Percentiles rank a stretch among this genome's conserved stretches.
Conservation (phyloP, 805 yeast species). For the Nakazawaea peltata region DNA sequence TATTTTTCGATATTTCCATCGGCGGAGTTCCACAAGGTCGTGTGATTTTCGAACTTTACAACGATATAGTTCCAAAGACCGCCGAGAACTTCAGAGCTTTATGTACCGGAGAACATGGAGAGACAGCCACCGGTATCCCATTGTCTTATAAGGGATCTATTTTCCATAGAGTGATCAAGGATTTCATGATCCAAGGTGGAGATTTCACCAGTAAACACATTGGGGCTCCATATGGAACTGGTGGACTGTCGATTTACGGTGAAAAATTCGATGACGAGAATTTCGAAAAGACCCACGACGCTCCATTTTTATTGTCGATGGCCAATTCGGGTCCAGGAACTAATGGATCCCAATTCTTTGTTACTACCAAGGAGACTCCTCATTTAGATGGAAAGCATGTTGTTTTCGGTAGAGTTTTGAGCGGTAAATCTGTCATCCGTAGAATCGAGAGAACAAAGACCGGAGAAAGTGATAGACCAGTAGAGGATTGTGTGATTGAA, state of each 20-base stretch:
- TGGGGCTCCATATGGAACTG: slow-evolving; percentile 50
- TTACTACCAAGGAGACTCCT: slow-evolving; percentile 89
- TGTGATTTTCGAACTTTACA: slow-evolving; percentile 65
- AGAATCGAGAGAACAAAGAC: slow-evolving; percentile 67
- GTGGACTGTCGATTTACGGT: slow-evolving; percentile 79
- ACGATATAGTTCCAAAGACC: slow-evolving; percentile 76
- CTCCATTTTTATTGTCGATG: slow-evolving; percentile 88
- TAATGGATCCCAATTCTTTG: slow-evolving; percentile 92
- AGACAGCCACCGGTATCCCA: slow-evolving; percentile 52
- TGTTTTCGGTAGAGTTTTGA: slow-evolving; percentile 84
- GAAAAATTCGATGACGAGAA: slow-evolving; percentile 89
- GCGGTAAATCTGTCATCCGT: slow-evolving; percentile 77
- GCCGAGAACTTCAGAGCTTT: slow-evolving; percentile 85
- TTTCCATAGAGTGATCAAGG: slow-evolving; percentile 89
- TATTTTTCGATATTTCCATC: slow-evolving; percentile 72
- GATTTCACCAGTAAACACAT: slow-evolving; percentile 54
- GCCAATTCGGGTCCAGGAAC: slow-evolving; percentile 96
- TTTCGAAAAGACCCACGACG: slow-evolving; percentile 66
- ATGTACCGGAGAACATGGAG: slow-evolving; percentile 84
- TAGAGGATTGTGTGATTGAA: slow-evolving; percentile 56
- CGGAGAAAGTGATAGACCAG: slow-evolving; percentile 63
- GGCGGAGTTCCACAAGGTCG: slow-evolving; percentile 68
- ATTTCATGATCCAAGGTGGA: slow-evolving; percentile 93
- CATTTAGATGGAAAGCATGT: slow-evolving; percentile 95
- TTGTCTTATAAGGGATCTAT: slow-evolving; percentile 72